These are phyloP conservation scores for Ceratocystiopsis brevicomis DNA, from an alignment of 2,329 filamentous ascomycete genomes.

Conservation along the genomic window DNA sequence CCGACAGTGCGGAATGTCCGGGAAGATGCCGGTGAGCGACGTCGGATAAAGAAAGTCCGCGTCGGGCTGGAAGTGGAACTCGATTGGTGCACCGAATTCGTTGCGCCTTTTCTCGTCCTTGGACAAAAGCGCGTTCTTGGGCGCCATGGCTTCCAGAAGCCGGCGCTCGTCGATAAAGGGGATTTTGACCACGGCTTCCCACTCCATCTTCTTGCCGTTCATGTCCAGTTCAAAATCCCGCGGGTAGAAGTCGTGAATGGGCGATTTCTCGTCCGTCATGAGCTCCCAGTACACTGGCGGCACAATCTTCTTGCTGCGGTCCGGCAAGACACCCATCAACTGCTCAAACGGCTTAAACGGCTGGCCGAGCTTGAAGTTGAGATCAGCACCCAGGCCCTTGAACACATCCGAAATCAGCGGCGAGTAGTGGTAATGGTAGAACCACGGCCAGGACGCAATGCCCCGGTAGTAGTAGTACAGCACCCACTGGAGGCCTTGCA, in stretches of 20 bases:
- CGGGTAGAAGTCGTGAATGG: constrained; percentile 96
- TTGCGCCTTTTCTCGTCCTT: constrained; percentile 68
- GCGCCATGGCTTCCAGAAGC: constrained; percentile 66
- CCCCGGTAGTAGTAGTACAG: constrained; percentile 95
- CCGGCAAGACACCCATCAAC: constrained; percentile 92
- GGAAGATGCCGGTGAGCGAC: constrained; percentile 75
- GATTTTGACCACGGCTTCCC: constrained; percentile 98
- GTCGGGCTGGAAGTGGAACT: constrained; percentile 71
- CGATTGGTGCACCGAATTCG: constrained; percentile 76
- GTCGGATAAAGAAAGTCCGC: constrained; percentile 72
- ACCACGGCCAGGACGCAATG: constrained; percentile 98
- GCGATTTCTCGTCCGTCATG: constrained; percentile 79
- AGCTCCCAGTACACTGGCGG: constrained; percentile 71
- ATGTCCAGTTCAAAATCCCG: constrained; percentile 94
- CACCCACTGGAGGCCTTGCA: constrained; percentile 95
- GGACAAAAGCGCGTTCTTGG: constrained; percentile 60
- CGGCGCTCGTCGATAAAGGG: constrained; percentile 92
- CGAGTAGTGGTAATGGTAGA: constrained; percentile 89
- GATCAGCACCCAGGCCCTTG: constrained; percentile 67
- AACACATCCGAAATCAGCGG: constrained; percentile 86
- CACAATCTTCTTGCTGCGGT: constrained; percentile 93
- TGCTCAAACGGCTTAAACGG: constrained; percentile 92
- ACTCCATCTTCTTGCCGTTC: constrained; percentile 99
- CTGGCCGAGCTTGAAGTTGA: constrained; percentile 85
- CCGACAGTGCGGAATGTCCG: constrained; percentile 67